A percentile compares a stretch with the other conserved stretches of the same genome.
Evolutionary conservation across 1,139 yeast genomes (phyloP).

Genomic region (Wickerhamiella pararugosa): DNA sequence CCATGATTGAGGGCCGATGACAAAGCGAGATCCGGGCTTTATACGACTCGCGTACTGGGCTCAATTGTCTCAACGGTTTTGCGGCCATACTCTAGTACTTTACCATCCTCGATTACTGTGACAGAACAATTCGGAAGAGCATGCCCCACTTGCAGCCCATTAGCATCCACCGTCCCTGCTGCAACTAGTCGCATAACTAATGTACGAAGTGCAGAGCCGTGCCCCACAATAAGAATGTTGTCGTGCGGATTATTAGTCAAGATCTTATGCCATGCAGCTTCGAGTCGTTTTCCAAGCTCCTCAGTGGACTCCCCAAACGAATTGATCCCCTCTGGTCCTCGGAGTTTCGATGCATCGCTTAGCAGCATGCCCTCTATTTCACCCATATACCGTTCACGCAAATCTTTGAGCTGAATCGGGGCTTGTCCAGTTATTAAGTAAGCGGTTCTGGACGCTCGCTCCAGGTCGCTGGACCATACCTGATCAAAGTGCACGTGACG

Average conservation of each 20-base stretch:
- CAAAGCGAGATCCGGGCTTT: too few relatives aligned
- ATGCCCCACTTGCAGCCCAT: background rate
- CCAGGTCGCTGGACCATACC: slow-evolving; percentile 22
- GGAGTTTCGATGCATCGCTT: slow-evolving; percentile 35
- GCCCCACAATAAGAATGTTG: slow-evolving; percentile 56
- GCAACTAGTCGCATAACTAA: slow-evolving; percentile 25
- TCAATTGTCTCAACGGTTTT: slow-evolving; percentile 3
- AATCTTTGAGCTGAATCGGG: slow-evolving; percentile 24
- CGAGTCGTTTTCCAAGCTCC: slow-evolving; percentile 37
- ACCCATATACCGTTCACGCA: slow-evolving; percentile 77
- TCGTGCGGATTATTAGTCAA: slow-evolving; percentile 26
- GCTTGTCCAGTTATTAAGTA: slow-evolving; percentile 13
- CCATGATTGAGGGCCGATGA: background rate
- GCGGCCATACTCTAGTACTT: slow-evolving; percentile 10
- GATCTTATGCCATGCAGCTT: slow-evolving; percentile 33
- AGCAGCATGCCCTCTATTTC: slow-evolving; percentile 59
- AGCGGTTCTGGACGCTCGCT: slow-evolving; percentile 21
- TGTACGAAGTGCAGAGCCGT: slow-evolving; percentile 73
- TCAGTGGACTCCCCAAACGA: slow-evolving; percentile 42
- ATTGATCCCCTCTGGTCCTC: slow-evolving; percentile 16
- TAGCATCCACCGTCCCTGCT: slow-evolving; percentile 1
- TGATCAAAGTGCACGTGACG: slow-evolving; percentile 16
- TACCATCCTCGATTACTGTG: slow-evolving; percentile 10
- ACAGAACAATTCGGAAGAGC: slow-evolving; percentile 13
- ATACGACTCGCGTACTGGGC: too few relatives aligned